phyloP scores from a whole-genome alignment of 2,329 filamentous ascomycete genomes.

The Penicillium sp. region DNA sequence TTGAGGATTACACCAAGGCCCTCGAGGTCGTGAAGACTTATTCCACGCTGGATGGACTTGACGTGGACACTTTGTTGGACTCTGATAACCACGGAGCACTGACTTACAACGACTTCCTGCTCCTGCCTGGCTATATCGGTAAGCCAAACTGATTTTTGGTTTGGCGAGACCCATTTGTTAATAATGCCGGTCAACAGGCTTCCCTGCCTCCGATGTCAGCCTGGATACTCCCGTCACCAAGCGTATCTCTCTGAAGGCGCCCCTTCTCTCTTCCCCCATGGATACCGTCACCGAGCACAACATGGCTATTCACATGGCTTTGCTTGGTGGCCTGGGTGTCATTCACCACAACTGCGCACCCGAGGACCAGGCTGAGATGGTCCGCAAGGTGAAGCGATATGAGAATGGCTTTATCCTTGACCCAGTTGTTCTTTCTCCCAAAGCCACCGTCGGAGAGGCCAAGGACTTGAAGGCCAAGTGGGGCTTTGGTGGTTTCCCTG shows the following conservation, averaged over 20 bases:
- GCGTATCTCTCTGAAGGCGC: conserved; percentile 91
- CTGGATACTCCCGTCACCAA: conserved; percentile 93
- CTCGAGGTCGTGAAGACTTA: conserved; percentile 78
- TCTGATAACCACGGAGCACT: conserved; percentile 86
- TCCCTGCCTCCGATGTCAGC: conserved; percentile 79
- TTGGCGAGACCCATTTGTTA: conserved; percentile 18
- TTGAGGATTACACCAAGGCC: conserved; percentile 69
- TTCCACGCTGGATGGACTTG: conserved; percentile 73
- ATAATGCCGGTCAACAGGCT: conserved; percentile 49
- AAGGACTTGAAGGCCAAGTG: conserved; percentile 93
- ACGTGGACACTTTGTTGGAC: conserved; percentile 80
- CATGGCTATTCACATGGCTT: conserved; percentile 88
- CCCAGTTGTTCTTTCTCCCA: conserved; percentile 81
- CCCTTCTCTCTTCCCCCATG: conserved; percentile 97
- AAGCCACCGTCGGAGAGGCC: conserved; percentile 84
- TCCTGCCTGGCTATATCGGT: conserved; percentile 95
- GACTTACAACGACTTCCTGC: conserved; percentile 97
- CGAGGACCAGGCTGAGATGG: conserved; percentile 96
- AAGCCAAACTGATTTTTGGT: conserved; percentile 23
- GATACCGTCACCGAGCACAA: conserved; percentile 99
- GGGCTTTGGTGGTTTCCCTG: conserved; percentile 97
- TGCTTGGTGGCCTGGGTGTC: conserved; percentile 60
- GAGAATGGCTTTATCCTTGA: conserved; percentile 99
- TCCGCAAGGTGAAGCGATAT: conserved; percentile 97
- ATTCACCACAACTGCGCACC: conserved; percentile 99